Evolutionary conservation across 805 yeast genomes (phyloP).

Genomic region (Nakazawaea populi): DNA sequence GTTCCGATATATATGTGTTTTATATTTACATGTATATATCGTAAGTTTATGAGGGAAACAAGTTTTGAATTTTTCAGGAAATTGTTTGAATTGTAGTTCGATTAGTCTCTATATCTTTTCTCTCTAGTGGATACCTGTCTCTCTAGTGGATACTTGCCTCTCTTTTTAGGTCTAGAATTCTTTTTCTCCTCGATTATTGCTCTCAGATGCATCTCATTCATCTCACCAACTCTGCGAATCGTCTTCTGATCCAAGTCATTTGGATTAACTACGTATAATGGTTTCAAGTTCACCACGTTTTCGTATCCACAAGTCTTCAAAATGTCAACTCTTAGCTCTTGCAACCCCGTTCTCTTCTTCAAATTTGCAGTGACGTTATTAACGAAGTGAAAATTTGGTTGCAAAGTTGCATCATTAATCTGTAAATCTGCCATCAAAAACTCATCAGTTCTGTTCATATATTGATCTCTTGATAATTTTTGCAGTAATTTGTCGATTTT

Average conservation of each 20-base stretch:
- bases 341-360: constrained; percentile 44
- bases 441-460: constrained; percentile 31
- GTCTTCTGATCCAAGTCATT: background rate
- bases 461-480: constrained; percentile 19
- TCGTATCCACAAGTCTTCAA: constrained; percentile 46
- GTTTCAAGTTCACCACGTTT: constrained; percentile 1
- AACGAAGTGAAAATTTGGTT: constrained; percentile 40
- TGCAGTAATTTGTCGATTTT: constrained; percentile 56
- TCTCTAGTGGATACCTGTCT: background rate
- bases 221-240: constrained; percentile 4
- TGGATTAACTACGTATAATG: background rate
- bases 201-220: background rate
- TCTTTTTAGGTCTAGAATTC: background rate
- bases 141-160: background rate
- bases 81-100: too few species aligned
- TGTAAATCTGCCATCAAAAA: constrained; percentile 32
- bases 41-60: too few species aligned
- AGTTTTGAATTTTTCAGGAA: too few species aligned
- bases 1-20: background rate
- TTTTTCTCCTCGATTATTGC: background rate
- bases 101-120: too few species aligned
- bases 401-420: constrained; percentile 31
- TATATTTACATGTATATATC: too few species aligned
- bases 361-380: constrained; percentile 37
- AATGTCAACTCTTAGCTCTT: constrained; percentile 43